Conservation (phyloP, 768 basidiomycete genomes). For the Royoungia palumana region DNA sequence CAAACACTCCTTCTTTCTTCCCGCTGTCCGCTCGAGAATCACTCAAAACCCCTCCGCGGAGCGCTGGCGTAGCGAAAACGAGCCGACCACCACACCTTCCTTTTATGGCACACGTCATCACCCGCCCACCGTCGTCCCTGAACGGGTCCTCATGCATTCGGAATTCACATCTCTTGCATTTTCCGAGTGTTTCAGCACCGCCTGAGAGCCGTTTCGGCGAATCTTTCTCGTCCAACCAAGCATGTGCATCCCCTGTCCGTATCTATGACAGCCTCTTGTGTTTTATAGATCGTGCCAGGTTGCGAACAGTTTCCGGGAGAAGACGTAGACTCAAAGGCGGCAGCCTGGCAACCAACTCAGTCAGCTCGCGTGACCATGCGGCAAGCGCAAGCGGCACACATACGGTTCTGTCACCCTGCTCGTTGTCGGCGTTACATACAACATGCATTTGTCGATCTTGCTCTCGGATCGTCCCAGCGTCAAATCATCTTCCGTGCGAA, state of each 20-base stretch:
- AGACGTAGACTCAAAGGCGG: too few relatives aligned
- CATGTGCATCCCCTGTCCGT: too few relatives aligned
- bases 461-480: too few relatives aligned
- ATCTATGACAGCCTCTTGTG: too few relatives aligned
- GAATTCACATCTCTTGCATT: neutral
- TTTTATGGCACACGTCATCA: slow-evolving; percentile 13
- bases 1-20: neutral
- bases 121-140: slow-evolving; percentile 22
- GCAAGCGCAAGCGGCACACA: neutral
- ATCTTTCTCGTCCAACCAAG: too few relatives aligned
- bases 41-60: slow-evolving; percentile 18
- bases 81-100: slow-evolving; percentile 9
- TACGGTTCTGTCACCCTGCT: too few relatives aligned
- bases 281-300: too few relatives aligned
- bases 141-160: slow-evolving; percentile 16
- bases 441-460: too few relatives aligned
- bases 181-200: slow-evolving; percentile 14
- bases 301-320: too few relatives aligned
- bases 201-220: slow-evolving; percentile 1
- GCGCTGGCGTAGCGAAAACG: slow-evolving; percentile 4
- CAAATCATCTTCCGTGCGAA: neutral
- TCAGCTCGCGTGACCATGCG: neutral
- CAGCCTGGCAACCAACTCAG: neutral
- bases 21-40: neutral
- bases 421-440: too few relatives aligned